phyloP scores from a whole-genome alignment of 331 rosid species.

The Quercus tomentella region DNA sequence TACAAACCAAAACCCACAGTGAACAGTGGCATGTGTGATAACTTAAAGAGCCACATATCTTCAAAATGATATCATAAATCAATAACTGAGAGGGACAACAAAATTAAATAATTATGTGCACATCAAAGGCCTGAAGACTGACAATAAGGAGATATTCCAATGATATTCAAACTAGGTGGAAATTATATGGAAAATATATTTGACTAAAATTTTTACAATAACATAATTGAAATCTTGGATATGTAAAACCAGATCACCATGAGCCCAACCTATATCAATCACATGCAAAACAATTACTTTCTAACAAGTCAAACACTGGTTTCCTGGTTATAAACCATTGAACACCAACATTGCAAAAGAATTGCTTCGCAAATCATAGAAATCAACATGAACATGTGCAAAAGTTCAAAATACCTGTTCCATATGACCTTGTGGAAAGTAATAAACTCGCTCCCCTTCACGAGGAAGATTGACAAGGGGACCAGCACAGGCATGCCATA shows the following conservation, averaged over 20 bases:
- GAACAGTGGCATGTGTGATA: background rate
- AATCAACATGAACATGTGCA: background rate
- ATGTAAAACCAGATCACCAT: background rate
- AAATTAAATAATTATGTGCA: background rate
- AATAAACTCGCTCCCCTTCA: slow-evolving; percentile 86
- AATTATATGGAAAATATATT: background rate
- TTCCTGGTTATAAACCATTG: no score
- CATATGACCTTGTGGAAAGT: slow-evolving; percentile 99
- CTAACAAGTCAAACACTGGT: no score
- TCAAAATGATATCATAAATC: background rate
- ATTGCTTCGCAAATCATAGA: background rate
- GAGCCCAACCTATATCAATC: no score
- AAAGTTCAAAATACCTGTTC: slow-evolving; percentile 66
- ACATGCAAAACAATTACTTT: no score
- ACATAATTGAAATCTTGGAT: background rate
- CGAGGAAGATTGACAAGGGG: slow-evolving; percentile 92
- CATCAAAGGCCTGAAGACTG: background rate
- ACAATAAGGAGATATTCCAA: background rate
- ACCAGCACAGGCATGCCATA: slow-evolving; percentile 99
- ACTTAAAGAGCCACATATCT: background rate
- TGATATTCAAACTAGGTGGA: background rate
- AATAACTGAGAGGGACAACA: background rate
- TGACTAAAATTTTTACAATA: background rate
- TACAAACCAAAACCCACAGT: background rate
- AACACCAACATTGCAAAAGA: no score